Conservation (phyloP, 371 early-diverging fungal genomes). For the Nematocida parisii region DNA sequence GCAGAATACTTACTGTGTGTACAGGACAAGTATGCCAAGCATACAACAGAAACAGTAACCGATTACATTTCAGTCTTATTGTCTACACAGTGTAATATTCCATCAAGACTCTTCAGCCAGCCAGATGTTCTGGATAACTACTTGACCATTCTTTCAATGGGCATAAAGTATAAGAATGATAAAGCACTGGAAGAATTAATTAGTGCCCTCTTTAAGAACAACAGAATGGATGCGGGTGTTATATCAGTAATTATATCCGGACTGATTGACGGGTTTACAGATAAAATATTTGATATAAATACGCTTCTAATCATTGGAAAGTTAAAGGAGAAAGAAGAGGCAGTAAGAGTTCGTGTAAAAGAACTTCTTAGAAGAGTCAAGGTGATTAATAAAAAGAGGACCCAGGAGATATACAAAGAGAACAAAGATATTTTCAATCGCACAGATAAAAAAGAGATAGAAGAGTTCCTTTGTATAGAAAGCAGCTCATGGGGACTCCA, state of each 20-base stretch:
- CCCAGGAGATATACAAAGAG: conserved; percentile 43
- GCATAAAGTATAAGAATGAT: background rate
- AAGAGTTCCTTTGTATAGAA: conserved; percentile 24
- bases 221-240: conserved; percentile 3
- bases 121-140: background rate
- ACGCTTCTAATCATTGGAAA: background rate
- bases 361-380: background rate
- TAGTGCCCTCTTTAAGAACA: conserved; percentile 5
- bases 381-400: background rate
- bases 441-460: conserved; percentile 18
- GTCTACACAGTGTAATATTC: background rate
- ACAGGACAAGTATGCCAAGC: conserved; percentile 4
- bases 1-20: background rate
- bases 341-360: background rate
- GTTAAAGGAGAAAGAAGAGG: background rate
- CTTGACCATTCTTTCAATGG: background rate
- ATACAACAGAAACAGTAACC: background rate
- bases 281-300: conserved; percentile 4
- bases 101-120: background rate
- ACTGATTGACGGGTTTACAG: background rate
- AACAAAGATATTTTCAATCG: conserved; percentile 26
- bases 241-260: conserved; percentile 4
- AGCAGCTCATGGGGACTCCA: conserved; percentile 33
- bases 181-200: background rate
- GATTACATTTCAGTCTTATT: conserved; percentile 18